A percentile compares a stretch with the other conserved stretches of the same genome.
Conservation (phyloP, 2,329 filamentous ascomycete species). For the Phyllosticta ampelicida region DNA sequence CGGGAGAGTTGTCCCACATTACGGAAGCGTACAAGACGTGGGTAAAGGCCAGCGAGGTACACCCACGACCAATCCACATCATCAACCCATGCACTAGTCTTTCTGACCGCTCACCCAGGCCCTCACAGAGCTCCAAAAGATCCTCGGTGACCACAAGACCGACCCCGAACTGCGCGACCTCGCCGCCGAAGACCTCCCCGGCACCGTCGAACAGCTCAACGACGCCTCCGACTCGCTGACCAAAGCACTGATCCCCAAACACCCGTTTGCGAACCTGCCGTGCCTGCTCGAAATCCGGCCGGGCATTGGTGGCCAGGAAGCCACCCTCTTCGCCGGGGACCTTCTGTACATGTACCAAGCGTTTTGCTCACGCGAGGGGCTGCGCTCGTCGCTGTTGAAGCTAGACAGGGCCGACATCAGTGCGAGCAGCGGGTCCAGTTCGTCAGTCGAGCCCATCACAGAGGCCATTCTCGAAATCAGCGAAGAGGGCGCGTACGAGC, state of each 20-base stretch:
- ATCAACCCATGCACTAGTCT: too few species aligned
- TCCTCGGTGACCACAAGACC: conserved; percentile 58
- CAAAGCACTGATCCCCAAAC: conserved; percentile 67
- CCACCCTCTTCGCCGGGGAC: conserved; percentile 78
- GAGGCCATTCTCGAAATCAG: conserved; percentile 84
- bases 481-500: conserved; percentile 65
- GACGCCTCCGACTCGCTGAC: conserved; percentile 58
- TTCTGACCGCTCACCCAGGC: conserved; percentile 28
- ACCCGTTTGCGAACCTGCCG: conserved; percentile 81
- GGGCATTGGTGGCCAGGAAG: conserved; percentile 84
- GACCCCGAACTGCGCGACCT: conserved; percentile 50
- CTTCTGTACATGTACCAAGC: conserved; percentile 81
- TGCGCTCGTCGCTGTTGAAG: conserved; percentile 61
- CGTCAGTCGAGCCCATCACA: conserved; percentile 57
- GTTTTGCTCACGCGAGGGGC: conserved; percentile 60
- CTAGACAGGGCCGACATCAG: conserved; percentile 59
- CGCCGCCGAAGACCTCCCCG: conserved; percentile 58
- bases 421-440: conserved; percentile 44
- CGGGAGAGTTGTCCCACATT: conserved; percentile 45
- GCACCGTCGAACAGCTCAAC: conserved; percentile 52
- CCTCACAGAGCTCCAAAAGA: conserved; percentile 57
- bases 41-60: conserved; percentile 47
- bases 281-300: conserved; percentile 88
- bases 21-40: conserved; percentile 45
- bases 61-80: neutral